Conservation (phyloP, 2,329 filamentous ascomycete species). For the Diaporthe aspalathi region DNA sequence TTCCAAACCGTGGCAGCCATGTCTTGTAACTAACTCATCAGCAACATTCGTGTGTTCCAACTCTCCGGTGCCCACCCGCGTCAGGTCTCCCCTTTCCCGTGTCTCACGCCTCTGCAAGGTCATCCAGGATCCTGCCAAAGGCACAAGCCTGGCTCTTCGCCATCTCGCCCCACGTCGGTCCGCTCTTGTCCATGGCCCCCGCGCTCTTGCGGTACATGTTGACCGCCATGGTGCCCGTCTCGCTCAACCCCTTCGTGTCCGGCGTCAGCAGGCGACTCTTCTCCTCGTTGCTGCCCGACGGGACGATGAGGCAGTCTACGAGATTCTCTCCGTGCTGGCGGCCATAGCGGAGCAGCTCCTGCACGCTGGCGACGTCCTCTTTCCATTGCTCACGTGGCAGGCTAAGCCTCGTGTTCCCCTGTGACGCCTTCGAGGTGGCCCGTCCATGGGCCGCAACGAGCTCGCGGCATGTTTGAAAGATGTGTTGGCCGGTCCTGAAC, state of each 20-base stretch:
- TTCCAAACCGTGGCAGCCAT: not conserved
- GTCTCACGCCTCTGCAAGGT: constrained; percentile 10
- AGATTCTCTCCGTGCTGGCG: constrained; percentile 46
- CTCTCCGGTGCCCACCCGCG: not conserved
- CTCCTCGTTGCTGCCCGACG: constrained; percentile 1
- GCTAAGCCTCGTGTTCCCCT: constrained; percentile 40
- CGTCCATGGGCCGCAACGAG: constrained; percentile 48
- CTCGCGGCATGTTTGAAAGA: constrained; percentile 42
- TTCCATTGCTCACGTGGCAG: constrained; percentile 48
- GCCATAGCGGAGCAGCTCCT: constrained; percentile 48
- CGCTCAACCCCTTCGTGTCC: constrained; percentile 40
- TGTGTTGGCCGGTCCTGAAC: constrained; percentile 42
- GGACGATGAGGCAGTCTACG: constrained; percentile 42
- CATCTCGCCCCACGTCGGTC: constrained; percentile 34
- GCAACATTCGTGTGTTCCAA: not conserved
- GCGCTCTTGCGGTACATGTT: constrained; percentile 48
- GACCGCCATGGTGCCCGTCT: constrained; percentile 45
- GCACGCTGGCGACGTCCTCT: constrained; percentile 49
- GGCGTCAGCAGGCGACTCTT: constrained; percentile 34
- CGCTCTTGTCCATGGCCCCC: constrained; percentile 40
- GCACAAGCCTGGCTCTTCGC: constrained; percentile 26
- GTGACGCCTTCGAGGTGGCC: constrained; percentile 43
- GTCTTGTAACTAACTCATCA: constrained; percentile 12
- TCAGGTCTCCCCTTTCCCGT: not conserved
- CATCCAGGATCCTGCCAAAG: constrained; percentile 28